Evolutionary conservation across 176 grass and related monocot genomes (phyloP), one percentile per base, ranked within the genome.

Genomic region (Ensete glaucum): DNA sequence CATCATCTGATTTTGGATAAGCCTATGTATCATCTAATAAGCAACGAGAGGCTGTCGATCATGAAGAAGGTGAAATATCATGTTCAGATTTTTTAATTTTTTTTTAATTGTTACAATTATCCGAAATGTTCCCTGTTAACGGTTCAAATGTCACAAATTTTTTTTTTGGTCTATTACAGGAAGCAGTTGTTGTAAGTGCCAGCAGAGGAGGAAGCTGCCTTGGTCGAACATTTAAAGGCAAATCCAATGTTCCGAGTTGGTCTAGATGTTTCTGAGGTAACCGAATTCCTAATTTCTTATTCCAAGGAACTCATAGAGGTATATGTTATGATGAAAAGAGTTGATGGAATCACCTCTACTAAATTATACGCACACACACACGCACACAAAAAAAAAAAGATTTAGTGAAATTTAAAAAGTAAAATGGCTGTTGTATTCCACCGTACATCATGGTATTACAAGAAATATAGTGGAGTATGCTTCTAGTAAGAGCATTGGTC

Each of bases 1-100:
- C 80, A 93, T 65, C 94, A 97, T 67, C 94, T 90, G 1, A 53
- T 97, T 53, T 77, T 97, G 75, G 94, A 97, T 85, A 97, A 97
- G 85, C 93, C 94, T 48, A 97, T 90, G 24, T 97, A 97, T 23
- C 94, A 93, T 81, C 90, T 97, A 57, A 97, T 97, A 78, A 97
- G 93, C 82, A 23, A 23, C 89, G 94, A 93, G 43, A 83, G 90
- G 64, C 78, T 97, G 62, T 84, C 90, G 53, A 93, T 97, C 74
- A 97, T 93, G 94, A 93, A 97, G 79, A 93, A 97, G 90, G 89
- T n/a, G 74, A 72, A 65, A 50, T 20, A 62, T 59, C 10, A 8
- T 2, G 21, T 21, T 8, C 9, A n/a, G n/a, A 25, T 73, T 54
- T 1, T 58, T 22, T 11, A 11, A 25, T 55, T 54, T n/a, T n/a